Evolutionary conservation across 192 early-diverging fungal genomes (phyloP), one percentile per base, ranked within the genome.

Genomic region (Haplosporangium gracile): DNA sequence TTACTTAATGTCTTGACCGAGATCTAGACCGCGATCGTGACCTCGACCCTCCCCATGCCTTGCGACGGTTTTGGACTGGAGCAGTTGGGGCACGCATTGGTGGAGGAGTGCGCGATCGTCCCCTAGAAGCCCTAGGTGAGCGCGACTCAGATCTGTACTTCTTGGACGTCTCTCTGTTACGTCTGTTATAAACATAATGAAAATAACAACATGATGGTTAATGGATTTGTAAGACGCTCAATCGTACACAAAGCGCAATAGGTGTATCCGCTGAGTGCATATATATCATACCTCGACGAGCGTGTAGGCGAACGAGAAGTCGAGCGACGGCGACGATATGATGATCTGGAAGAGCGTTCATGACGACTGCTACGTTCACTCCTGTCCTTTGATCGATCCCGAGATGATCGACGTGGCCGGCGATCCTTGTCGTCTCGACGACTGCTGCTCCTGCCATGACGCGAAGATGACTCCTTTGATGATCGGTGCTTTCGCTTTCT

Each of bases 381-480:
- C 24, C 65, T 76, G 29, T 74, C 72, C 43, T 49, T 36, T 2
- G 80, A 82, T 9, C 80, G 38, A 53, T 82, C 74, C 4, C 70
- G 74, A 10, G 80, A 76, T 5, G 69, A 70, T 2, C 47, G 65
- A 20, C 11, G 40, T 29, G 29, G 71, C 26, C 39, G 51, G n/a
- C 34, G 9, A 43, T n/a, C 68, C 29, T 43, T 75, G 40, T 74
- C 40, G 24, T 53, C 72, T 43, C 47, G 74, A 26, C 40, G 79
- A 65, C 60, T 55, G 1, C 47, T n/a, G 49, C 73, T 75, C 38
- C 42, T 81, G 20, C 63, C 26, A 75, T 77, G 77, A 32, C 82
- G 74, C 39, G 76, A 83, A 32, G 70, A 74, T 22, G 70, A 76
- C 45, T 68, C 68, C 71, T 71, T 69, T 22, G 60, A 4, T 74